phyloP scores from a whole-genome alignment of 176 grass and related monocot genomes.

The Lolium rigidum region DNA sequence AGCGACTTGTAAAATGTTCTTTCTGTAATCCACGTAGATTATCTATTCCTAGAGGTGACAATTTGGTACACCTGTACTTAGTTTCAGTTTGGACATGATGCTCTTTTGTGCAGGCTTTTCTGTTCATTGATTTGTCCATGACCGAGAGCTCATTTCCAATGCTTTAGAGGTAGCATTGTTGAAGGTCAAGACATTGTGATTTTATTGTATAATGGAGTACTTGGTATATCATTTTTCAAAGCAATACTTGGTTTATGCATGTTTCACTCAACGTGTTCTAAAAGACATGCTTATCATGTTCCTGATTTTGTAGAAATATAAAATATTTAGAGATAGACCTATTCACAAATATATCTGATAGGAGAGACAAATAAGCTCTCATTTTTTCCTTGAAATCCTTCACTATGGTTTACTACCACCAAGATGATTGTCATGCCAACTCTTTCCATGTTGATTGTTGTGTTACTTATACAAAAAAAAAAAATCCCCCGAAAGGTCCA shows the following conservation, averaged over 20 bases:
- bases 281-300: not conserved
- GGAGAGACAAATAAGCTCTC: no score
- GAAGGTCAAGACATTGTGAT: not conserved
- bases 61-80: not conserved
- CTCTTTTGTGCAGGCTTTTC: not conserved
- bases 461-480: no score
- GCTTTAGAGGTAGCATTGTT: not conserved
- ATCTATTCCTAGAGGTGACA: not conserved
- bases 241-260: not conserved
- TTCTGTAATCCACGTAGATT: not conserved
- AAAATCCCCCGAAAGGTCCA: no score
- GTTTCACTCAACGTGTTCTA: not conserved
- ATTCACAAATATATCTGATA: no score
- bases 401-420: no score
- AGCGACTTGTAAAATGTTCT: not conserved
- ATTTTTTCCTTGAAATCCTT: no score
- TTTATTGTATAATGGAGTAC: not conserved
- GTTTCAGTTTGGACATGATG: not conserved
- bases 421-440: no score
- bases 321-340: no score
- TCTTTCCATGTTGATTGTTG: no score
- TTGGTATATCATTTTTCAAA: not conserved
- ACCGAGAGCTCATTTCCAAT: not conserved
- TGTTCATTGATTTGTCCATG: not conserved
- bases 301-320: no score